Conservation (phyloP, 192 early-diverging fungal species). For the Phycomyces blakesleeanus region DNA sequence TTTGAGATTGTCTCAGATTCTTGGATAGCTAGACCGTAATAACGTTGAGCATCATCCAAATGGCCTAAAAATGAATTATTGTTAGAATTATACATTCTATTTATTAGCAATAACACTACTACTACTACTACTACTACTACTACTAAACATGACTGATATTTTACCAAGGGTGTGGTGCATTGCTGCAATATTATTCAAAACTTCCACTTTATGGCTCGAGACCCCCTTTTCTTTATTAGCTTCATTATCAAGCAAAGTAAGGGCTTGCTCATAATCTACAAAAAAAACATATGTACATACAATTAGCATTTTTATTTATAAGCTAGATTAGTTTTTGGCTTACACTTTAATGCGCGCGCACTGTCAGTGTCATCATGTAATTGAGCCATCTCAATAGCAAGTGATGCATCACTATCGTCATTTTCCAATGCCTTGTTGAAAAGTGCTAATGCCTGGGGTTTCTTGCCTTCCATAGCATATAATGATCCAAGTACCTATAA, state of each 20-base stretch:
- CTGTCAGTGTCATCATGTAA: slow-evolving; percentile 53
- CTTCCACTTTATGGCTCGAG: slow-evolving; percentile 40
- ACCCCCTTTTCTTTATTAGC: slow-evolving; percentile 7
- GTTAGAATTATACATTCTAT: neutral
- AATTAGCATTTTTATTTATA: too few species aligned
- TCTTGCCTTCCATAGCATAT: slow-evolving; percentile 58
- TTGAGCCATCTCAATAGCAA: slow-evolving; percentile 63
- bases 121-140: too few species aligned
- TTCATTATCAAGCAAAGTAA: slow-evolving; percentile 16
- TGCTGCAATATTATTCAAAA: slow-evolving; percentile 88
- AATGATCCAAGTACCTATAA: slow-evolving; percentile 54
- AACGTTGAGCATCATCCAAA: slow-evolving; percentile 32
- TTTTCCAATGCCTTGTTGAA: slow-evolving; percentile 61
- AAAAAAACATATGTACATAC: too few species aligned
- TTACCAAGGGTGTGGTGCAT: slow-evolving; percentile 61
- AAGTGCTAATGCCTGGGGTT: slow-evolving; percentile 61
- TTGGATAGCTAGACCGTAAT: slow-evolving; percentile 47
- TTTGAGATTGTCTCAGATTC: slow-evolving; percentile 24
- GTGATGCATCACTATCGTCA: slow-evolving; percentile 47
- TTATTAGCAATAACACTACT: too few species aligned
- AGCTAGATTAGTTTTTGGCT: too few species aligned
- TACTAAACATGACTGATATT: neutral
- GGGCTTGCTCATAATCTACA: slow-evolving; percentile 34
- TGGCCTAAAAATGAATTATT: slow-evolving; percentile 6
- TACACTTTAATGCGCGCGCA: slow-evolving; percentile 24